Evolutionary conservation across 2,329 filamentous ascomycete species (phyloP).

Genomic region (Graphium sp.): DNA sequence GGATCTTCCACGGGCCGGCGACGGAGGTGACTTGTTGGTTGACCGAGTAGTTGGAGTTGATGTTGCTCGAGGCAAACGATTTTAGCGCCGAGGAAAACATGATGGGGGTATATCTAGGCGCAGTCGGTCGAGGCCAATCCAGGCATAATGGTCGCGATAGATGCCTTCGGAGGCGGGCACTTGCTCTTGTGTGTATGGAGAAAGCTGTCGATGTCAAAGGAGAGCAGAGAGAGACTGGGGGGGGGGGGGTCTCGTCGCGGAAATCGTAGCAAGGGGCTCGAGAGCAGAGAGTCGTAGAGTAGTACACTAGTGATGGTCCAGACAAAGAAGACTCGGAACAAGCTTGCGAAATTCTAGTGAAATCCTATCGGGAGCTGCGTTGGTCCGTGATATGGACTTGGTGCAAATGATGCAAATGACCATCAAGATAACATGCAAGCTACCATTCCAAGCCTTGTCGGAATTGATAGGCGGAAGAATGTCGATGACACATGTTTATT

Average conservation of each 20-base stretch:
- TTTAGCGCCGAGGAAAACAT: constrained; percentile 95
- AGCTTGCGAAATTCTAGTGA: too few species aligned
- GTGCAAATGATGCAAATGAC: too few species aligned
- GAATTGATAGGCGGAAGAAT: too few species aligned
- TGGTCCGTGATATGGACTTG: too few species aligned
- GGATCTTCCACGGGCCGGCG: constrained; percentile 92
- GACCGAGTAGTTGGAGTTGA: constrained; percentile 79
- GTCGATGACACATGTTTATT: too few species aligned
- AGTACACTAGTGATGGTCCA: too few species aligned
- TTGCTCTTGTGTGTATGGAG: background rate
- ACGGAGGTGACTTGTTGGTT: constrained; percentile 58
- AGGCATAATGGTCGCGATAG: background rate
- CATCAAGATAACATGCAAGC: too few species aligned
- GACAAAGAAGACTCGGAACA: too few species aligned
- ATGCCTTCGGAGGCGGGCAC: background rate
- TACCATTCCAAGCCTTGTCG: too few species aligned
- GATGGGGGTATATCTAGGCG: constrained; percentile 12
- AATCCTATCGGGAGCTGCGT: too few species aligned
- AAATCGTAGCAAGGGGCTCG: background rate
- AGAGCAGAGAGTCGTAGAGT: too few species aligned
- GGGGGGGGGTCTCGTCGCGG: background rate
- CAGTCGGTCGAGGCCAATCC: too few species aligned
- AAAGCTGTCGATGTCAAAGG: background rate
- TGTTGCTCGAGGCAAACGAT: constrained; percentile 80
- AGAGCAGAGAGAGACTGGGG: background rate